phyloP scores from a whole-genome alignment of 495 filamentous ascomycete genomes.

The Talaromyces thailandensis region DNA sequence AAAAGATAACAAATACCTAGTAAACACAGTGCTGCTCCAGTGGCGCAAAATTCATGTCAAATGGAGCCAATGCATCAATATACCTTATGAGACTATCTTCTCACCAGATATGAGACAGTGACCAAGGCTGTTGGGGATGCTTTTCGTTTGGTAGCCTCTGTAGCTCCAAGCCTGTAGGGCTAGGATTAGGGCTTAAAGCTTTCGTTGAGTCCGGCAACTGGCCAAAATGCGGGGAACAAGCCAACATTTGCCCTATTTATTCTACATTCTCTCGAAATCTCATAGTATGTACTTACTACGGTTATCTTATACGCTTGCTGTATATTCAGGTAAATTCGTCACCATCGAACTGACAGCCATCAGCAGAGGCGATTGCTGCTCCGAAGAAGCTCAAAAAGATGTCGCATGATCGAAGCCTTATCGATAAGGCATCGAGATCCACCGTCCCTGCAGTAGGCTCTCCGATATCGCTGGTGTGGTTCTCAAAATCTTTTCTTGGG shows the following conservation, averaged over 20 bases:
- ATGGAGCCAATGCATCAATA: too few species aligned
- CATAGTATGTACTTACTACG: background rate
- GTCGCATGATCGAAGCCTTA: background rate
- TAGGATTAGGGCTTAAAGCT: background rate
- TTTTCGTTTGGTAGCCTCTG: background rate
- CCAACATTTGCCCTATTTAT: background rate
- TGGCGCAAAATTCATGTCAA: too few species aligned
- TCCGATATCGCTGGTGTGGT: background rate
- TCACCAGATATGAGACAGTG: background rate
- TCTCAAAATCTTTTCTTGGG: background rate
- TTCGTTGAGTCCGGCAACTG: background rate
- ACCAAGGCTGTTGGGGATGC: background rate
- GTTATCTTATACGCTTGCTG: background rate
- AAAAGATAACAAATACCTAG: too few species aligned
- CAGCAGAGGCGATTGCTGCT: background rate
- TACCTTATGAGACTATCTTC: background rate
- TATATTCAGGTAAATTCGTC: background rate
- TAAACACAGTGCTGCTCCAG: background rate
- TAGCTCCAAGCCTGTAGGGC: background rate
- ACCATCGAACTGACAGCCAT: background rate
- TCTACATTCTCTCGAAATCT: background rate
- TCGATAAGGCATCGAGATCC: background rate
- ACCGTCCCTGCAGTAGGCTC: background rate
- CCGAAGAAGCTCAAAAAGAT: background rate
- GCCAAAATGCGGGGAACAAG: background rate